phyloP scores from a whole-genome alignment of 2,329 filamentous ascomycete genomes.

The Claviceps pusilla region DNA sequence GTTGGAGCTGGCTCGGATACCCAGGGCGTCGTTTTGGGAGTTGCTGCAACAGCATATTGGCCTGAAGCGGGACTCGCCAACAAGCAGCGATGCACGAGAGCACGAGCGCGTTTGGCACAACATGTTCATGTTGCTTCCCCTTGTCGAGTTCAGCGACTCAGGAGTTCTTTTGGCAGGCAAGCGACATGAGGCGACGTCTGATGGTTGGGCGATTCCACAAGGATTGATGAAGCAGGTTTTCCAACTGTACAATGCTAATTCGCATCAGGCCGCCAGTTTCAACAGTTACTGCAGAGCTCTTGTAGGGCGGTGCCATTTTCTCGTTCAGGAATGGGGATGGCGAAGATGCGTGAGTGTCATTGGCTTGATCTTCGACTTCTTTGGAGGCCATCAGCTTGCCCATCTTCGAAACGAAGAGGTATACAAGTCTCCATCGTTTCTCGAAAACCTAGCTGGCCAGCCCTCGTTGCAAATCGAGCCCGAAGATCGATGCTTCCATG shows the following conservation, averaged over 20 bases:
- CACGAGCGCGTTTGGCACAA: constrained; percentile 44
- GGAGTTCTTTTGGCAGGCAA: constrained; percentile 30
- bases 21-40: constrained; percentile 46
- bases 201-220: constrained; percentile 48
- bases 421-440: constrained; percentile 43
- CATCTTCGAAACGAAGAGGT: constrained; percentile 52
- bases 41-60: constrained; percentile 31
- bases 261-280: constrained; percentile 43
- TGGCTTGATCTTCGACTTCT: constrained; percentile 52
- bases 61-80: constrained; percentile 17
- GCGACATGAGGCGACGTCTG: constrained; percentile 18
- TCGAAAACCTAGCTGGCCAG: constrained; percentile 35
- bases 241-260: constrained; percentile 39
- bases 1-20: constrained; percentile 34
- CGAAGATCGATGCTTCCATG: constrained; percentile 50
- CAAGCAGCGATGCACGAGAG: constrained; percentile 24
- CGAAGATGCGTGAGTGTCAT: constrained; percentile 40
- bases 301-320: constrained; percentile 45
- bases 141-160: constrained; percentile 41
- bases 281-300: constrained; percentile 49
- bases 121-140: constrained; percentile 45
- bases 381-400: constrained; percentile 44
- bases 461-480: constrained; percentile 35
- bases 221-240: constrained; percentile 42
- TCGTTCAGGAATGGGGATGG: constrained; percentile 54